phyloP scores from a whole-genome alignment of 495 filamentous ascomycete species.

The Aspergillus biplanus region DNA sequence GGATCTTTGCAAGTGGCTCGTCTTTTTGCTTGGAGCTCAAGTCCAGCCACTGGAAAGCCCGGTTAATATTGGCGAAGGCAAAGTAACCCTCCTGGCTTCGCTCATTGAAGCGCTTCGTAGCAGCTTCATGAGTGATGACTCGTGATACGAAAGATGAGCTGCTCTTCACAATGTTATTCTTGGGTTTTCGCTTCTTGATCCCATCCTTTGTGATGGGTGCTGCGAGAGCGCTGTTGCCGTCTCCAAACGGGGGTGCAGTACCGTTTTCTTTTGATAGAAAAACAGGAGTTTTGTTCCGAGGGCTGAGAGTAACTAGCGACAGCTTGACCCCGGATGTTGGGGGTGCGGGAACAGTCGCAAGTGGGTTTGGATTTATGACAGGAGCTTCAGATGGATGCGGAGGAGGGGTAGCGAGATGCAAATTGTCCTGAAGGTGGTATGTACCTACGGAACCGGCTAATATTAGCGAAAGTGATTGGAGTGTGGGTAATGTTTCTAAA shows the following conservation, averaged over 20 bases:
- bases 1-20: constrained; percentile 89
- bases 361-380: constrained; percentile 81
- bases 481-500: neutral
- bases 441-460: constrained; percentile 59
- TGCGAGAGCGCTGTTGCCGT: constrained; percentile 75
- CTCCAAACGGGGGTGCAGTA: constrained; percentile 77
- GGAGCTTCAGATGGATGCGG: constrained; percentile 94
- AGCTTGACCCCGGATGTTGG: constrained; percentile 86
- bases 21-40: constrained; percentile 61
- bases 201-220: constrained; percentile 69
- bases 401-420: constrained; percentile 91
- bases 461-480: constrained; percentile 21
- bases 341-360: constrained; percentile 79
- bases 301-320: constrained; percentile 71
- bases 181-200: constrained; percentile 83
- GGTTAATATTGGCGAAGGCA: constrained; percentile 92
- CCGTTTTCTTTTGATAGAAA: constrained; percentile 41
- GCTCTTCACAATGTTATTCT: constrained; percentile 96
- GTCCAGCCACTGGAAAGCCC: constrained; percentile 87
- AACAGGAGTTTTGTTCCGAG: constrained; percentile 59
- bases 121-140: constrained; percentile 85
- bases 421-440: constrained; percentile 84
- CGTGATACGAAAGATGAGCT: constrained; percentile 96
- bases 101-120: constrained; percentile 78
- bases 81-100: constrained; percentile 77